Evolutionary conservation across 2,329 filamentous ascomycete species (phyloP).

Genomic region (Leptographium wingfieldii): DNA sequence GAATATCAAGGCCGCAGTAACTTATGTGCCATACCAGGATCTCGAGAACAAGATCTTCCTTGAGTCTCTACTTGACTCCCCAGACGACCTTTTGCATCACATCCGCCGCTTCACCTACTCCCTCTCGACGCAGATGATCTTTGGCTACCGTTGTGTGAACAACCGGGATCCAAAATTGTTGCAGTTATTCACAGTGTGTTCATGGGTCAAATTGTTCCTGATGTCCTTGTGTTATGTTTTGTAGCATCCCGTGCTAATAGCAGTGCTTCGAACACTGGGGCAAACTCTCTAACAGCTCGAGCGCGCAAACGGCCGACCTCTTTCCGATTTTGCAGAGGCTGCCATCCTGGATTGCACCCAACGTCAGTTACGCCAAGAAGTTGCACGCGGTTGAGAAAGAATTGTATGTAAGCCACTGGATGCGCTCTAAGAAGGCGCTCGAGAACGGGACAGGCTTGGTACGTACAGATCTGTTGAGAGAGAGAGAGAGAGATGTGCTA

Average conservation of each 20-base stretch:
- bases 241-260: background rate
- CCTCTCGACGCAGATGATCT: constrained; percentile 11
- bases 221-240: background rate
- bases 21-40: constrained; percentile 42
- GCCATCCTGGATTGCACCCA: constrained; percentile 27
- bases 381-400: constrained; percentile 29
- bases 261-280: constrained; percentile 1
- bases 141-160: constrained; percentile 8
- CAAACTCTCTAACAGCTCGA: background rate
- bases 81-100: constrained; percentile 13
- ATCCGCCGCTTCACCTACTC: constrained; percentile 11
- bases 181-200: constrained; percentile 5
- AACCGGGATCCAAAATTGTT: constrained; percentile 8
- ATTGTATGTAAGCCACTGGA: constrained; percentile 27
- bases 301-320: constrained; percentile 5
- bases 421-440: constrained; percentile 25
- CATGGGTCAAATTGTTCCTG: background rate
- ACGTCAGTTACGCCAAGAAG: constrained; percentile 25
- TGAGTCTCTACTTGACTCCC: constrained; percentile 29
- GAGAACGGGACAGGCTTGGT: constrained; percentile 17
- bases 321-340: constrained; percentile 20
- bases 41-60: constrained; percentile 43
- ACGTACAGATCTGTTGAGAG: background rate
- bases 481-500: background rate
- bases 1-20: constrained; percentile 30